Base-by-base conservation (phyloP, 805 yeast species). In the Metschnikowia henanensis region DNA sequence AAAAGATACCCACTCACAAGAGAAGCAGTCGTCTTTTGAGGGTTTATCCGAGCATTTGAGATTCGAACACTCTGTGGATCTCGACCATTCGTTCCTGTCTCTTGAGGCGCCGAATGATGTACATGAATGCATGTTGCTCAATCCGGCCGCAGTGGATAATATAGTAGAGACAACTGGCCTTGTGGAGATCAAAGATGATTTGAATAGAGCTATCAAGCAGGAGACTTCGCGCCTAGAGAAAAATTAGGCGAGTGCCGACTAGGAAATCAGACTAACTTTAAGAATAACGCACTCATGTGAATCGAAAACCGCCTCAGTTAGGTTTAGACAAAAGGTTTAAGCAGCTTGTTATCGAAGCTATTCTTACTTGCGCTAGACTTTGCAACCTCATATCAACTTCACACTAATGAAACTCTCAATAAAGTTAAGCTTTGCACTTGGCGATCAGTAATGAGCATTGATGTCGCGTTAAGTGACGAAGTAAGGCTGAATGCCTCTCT, bases 181-280 rank as follows among this genome's bases (percentile, higher is more conserved):
- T 35, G 68, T 63, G 20, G 76, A 72, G 28, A 58, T 74, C 29
- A 68, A 66, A 28, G 62, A 69, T 1, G 73, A 73, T n/a, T 61
- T 84, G 35, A 43, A 57, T 5, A 73, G 74, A 45, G 85, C 87
- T 1, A 56, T 80, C 46, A 58, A 58, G 23, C 89, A 84, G 57
- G 89, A 83, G 58, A 60, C 63, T 8, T 49, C 47, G 18, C 50
- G 67, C 23, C 45, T 66, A 37, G 45, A 25, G 30, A 30, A 19
- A 19, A 7, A 26, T 23, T n/a, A n/a, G n/a, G n/a, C n/a, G n/a
- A n/a, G n/a, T n/a, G n/a, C n/a, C n/a, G n/a, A n/a, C n/a, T n/a
- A n/a, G n/a, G n/a, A n/a, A n/a, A n/a, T n/a, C n/a, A n/a, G n/a
- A n/a, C n/a, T n/a, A n/a, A n/a, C n/a, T n/a, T n/a, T n/a, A n/a